Percentiles rank a stretch among this genome's conserved stretches.
These are phyloP conservation scores for Phytopythium ostracodes DNA, from an alignment of 352 stramenopile genomes.

Conservation along the genomic window DNA sequence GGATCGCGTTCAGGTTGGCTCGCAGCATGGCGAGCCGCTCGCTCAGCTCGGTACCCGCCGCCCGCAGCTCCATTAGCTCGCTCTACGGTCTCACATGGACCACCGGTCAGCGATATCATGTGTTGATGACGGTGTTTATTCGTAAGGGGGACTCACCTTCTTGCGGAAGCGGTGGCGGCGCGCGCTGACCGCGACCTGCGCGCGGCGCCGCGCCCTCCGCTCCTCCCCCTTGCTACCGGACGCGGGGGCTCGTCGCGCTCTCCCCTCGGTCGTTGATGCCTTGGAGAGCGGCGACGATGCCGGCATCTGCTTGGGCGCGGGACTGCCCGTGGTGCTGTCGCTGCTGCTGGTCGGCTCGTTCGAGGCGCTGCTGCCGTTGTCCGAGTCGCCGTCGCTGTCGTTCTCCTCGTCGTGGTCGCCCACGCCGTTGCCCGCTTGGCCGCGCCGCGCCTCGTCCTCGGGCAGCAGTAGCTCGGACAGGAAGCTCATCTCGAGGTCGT, in stretches of 20 bases:
- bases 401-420: neutral
- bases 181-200: conserved; percentile 33
- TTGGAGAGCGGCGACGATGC: too few species aligned
- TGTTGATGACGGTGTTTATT: too few species aligned
- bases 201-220: conserved; percentile 23
- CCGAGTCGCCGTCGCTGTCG: neutral
- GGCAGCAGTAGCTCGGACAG: conserved; percentile 47
- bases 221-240: conserved; percentile 4
- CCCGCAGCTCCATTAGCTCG: conserved; percentile 35
- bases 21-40: conserved; percentile 27
- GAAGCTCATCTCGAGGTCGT: conserved; percentile 37
- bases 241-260: neutral
- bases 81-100: conserved; percentile 1
- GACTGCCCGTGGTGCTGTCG: neutral
- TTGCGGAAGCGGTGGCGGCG: conserved; percentile 37
- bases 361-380: neutral
- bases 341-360: neutral
- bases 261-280: neutral
- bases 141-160: conserved; percentile 31
- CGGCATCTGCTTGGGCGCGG: neutral
- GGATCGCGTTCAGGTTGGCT: conserved; percentile 24
- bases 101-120: neutral
- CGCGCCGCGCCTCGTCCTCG: conserved; percentile 23
- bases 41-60: conserved; percentile 30
- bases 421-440: neutral